Base-by-base conservation (phyloP, 768 basidiomycete species). In the Calocera cornea region DNA sequence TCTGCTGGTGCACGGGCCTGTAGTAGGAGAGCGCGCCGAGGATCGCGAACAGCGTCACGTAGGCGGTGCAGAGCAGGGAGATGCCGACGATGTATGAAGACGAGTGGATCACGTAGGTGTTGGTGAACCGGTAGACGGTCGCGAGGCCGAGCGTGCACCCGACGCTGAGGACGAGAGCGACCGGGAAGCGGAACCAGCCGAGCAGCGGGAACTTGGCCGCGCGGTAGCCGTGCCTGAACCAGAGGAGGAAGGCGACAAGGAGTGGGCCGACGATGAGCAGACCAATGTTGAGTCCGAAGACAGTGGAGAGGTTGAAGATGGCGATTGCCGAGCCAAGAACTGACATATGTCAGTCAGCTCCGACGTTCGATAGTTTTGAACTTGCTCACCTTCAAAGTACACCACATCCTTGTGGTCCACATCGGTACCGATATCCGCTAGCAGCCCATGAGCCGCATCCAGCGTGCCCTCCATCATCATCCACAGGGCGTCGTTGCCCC, bases 381-480 rank as follows among this genome's bases (percentile, higher is more conserved):
- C 29, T 38, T 41, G 72, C 87, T 76, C 71, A 91, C 90, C 47
- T 71, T 92, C 90, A 71, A 91, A 89, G 75, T 89, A 90, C 2
- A 89, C 86, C 54, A 78, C 50, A 34, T 27, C 31, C n/a, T 64
- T 33, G 19, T 67, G 31, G 17, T 44, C 40, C 34, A 34, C 40
- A 31, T 22, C 44, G 5, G 54, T 64, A 19, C 29, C 22, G 34
- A 34, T 22, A n/a, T 67, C 76, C 41, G 86, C 82, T 31, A 87
- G 76, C 34, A 92, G 75, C 1, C 79, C 79, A 5, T 80, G 54
- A 10, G 86, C 88, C 0, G 85, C 83, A 1, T 80, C 83, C 64
- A 79, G 76, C 0, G 84, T 78, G 0, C 81, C 79, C 69, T 92
- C 88, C 83, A 92, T 83, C 86, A 91, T 89, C 2, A 84, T 81